These are phyloP conservation scores for Purshia tridentata DNA, from an alignment of 306 rosid genomes.

Conservation along the genomic window DNA sequence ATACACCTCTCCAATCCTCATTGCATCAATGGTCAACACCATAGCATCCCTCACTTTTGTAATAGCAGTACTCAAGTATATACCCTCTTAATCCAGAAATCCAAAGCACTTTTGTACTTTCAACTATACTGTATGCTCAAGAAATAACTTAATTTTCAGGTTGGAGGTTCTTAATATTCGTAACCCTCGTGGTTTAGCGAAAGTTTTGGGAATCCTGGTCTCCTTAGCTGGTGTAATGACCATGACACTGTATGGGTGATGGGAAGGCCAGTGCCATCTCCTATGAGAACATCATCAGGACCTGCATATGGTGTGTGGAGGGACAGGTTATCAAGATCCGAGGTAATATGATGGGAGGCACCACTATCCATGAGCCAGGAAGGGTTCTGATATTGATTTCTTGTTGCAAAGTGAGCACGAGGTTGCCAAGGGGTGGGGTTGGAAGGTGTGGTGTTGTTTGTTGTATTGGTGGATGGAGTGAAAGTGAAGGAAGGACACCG, in stretches of 20 bases:
- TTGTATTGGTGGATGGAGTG: too few relatives aligned
- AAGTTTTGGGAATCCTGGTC: slow-evolving; percentile 62
- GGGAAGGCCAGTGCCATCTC: too few relatives aligned
- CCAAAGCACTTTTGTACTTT: not conserved
- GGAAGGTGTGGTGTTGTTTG: too few relatives aligned
- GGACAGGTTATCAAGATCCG: too few relatives aligned
- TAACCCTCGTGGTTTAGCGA: slow-evolving; percentile 52
- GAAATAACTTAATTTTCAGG: slow-evolving; percentile 22
- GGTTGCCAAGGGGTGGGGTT: too few relatives aligned
- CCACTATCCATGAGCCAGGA: too few relatives aligned
- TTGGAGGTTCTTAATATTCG: slow-evolving; percentile 48
- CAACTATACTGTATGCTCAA: not conserved
- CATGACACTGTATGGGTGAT: slow-evolving; percentile 81
- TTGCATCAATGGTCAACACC: slow-evolving; percentile 64
- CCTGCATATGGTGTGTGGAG: too few relatives aligned
- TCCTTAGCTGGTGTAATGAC: slow-evolving; percentile 65
- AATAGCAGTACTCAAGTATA: slow-evolving; percentile 65
- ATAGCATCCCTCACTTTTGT: slow-evolving; percentile 63
- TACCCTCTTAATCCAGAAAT: not conserved
- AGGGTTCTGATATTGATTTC: too few relatives aligned
- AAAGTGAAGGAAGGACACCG: too few relatives aligned
- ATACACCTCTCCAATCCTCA: slow-evolving; percentile 74
- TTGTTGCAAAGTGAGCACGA: too few relatives aligned
- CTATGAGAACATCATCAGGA: too few relatives aligned
- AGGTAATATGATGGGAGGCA: too few relatives aligned